Evolutionary conservation across 169 alveolate genomes (phyloP), one percentile per base, ranked within the genome.

Genomic region (Plasmodium reichenowi): DNA sequence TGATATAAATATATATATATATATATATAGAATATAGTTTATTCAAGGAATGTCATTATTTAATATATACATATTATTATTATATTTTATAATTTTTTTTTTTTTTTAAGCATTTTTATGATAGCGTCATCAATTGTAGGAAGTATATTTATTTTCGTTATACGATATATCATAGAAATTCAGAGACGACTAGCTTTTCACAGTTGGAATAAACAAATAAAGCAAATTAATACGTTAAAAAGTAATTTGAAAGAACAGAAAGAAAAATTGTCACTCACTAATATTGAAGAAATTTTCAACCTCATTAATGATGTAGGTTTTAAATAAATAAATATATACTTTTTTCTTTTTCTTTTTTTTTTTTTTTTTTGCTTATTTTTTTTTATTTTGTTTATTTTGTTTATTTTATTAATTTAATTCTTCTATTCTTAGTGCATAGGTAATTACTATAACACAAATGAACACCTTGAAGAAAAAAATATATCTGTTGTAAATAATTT

Each of bases 121-220:
- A 86, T 86, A 72, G 67, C 75, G 47, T 86, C 92, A 32, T 45
- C 87, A 3, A 43, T 86, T 50, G 75, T 58, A 71, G 87, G 92
- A 22, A 86, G 92, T 47, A 59, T 86, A 47, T 86, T 86, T 56
- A 86, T 86, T 24, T 86, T 71, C 48, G 17, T 86, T 9, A 71
- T 86, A 70, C 48, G 92, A 26, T 72, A 86, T 66, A 86, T 86
- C 67, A 71, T 86, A 71, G 92, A 86, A 72, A 64, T 71, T 60
- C 92, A 86, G 63, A 86, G 87, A 5, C 43, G 92, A 62, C 54
- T 86, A 60, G 47, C 92, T 45, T 86, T 86, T 72, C 80, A 86
- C n/a, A 86, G 60, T 71, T 86, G 78, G 86, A 86, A 86, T 54
- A 86, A 60, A 38, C 92, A 86, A 52, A 71, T 62, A 47, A 86